phyloP scores from a whole-genome alignment of 2,329 filamentous ascomycete species.

The Cercospora nicotianae region DNA sequence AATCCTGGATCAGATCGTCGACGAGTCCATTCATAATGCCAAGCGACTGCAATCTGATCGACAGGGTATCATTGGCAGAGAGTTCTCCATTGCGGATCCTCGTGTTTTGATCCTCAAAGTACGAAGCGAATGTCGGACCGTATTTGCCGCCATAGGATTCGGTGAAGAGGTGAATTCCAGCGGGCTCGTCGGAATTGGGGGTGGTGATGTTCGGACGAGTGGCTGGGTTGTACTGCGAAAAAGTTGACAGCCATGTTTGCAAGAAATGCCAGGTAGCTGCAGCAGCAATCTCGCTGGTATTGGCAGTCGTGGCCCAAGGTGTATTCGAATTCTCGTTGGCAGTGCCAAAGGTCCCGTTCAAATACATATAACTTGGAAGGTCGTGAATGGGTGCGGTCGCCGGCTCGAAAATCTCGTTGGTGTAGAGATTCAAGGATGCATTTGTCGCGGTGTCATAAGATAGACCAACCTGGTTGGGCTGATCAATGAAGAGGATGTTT shows the following conservation, averaged over 20 bases:
- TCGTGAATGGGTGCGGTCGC: constrained; percentile 31
- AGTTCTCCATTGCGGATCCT: constrained; percentile 54
- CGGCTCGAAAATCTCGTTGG: constrained; percentile 44
- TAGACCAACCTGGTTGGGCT: constrained; percentile 70
- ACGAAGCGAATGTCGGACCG: constrained; percentile 62
- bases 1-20: constrained; percentile 62
- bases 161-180: constrained; percentile 59
- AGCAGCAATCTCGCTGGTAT: constrained; percentile 41
- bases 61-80: constrained; percentile 53
- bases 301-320: constrained; percentile 32
- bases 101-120: constrained; percentile 63
- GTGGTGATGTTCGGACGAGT: constrained; percentile 56
- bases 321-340: constrained; percentile 40
- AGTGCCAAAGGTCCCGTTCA: constrained; percentile 67
- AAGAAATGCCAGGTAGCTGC: constrained; percentile 64
- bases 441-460: constrained; percentile 66
- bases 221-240: constrained; percentile 45
- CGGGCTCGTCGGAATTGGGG: constrained; percentile 27
- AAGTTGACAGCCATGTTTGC: constrained; percentile 56
- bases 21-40: constrained; percentile 72
- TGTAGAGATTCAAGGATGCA: constrained; percentile 56
- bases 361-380: constrained; percentile 42
- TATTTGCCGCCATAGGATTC: constrained; percentile 63
- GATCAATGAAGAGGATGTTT: constrained; percentile 60
- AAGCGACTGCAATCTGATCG: constrained; percentile 62